A percentile compares a stretch with the other conserved stretches of the same genome.
Conservation (phyloP, 106 monocot genomes). For the Agapanthus africanus region DNA sequence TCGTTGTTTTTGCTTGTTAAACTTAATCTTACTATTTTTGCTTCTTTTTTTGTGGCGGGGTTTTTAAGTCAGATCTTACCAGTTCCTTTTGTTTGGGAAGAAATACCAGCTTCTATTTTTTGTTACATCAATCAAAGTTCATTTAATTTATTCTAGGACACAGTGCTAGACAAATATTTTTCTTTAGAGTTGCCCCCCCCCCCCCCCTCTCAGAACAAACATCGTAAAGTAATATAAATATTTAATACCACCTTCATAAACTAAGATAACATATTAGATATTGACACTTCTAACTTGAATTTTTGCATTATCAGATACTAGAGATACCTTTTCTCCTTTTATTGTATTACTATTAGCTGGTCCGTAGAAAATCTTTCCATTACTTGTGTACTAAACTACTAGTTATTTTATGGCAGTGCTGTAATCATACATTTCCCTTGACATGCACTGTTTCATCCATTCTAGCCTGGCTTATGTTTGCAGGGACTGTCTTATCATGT, state of each 20-base stretch:
- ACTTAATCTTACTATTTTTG: neutral
- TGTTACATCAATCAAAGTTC: neutral
- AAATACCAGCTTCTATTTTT: neutral
- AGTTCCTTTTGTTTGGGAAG: too few relatives aligned
- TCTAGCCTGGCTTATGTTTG: neutral
- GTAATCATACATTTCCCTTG: neutral
- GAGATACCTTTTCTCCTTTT: neutral
- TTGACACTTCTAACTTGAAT: neutral
- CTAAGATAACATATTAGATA: neutral
- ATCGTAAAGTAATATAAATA: neutral
- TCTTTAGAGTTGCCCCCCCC: neutral
- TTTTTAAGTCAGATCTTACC: neutral
- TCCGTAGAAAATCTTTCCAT: neutral
- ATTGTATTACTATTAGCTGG: neutral
- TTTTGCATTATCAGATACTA: neutral
- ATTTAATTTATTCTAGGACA: neutral
- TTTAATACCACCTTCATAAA: neutral
- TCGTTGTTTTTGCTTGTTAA: neutral
- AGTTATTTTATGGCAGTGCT: neutral
- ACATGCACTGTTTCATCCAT: neutral
- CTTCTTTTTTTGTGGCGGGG: neutral
- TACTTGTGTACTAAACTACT: neutral
- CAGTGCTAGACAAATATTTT: neutral
- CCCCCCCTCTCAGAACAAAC: neutral
- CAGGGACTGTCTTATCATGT: neutral